These are phyloP conservation scores for Saccharomyces eubayanus DNA, from an alignment of 805 yeast species.

Conservation along the genomic window DNA sequence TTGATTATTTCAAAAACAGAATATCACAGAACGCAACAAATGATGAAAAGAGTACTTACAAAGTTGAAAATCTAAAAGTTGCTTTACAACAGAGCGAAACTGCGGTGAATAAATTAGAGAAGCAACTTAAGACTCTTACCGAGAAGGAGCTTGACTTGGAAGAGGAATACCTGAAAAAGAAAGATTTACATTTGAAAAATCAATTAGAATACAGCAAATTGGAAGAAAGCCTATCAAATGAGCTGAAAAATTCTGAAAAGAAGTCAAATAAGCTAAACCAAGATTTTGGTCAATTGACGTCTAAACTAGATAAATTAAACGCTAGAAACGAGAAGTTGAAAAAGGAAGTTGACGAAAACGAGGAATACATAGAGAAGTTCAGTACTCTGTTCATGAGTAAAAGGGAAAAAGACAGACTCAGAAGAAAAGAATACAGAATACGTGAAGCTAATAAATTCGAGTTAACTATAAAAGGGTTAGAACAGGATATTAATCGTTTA, in stretches of 20 bases:
- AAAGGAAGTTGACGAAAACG: constrained; percentile 20
- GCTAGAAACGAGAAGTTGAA: constrained; percentile 19
- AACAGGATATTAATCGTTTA: constrained; percentile 28
- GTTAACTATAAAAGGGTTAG: constrained; percentile 26
- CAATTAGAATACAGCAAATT: constrained; percentile 27
- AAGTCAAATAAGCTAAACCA: constrained; percentile 14
- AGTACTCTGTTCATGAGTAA: constrained; percentile 16
- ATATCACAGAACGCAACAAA: constrained; percentile 41
- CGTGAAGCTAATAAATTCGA: constrained; percentile 25
- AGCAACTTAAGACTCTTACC: constrained; percentile 9
- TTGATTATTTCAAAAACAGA: constrained; percentile 43
- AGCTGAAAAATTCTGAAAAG: constrained; percentile 6
- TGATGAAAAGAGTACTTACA: constrained; percentile 49
- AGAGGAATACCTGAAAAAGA: constrained; percentile 30
- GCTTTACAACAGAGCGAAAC: constrained; percentile 33
- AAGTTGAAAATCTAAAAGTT: constrained; percentile 43
- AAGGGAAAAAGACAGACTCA: constrained; percentile 17
- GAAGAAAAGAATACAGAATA: constrained; percentile 19
- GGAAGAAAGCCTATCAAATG: constrained; percentile 15
- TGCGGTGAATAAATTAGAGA: constrained; percentile 19
- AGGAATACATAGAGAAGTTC: constrained; percentile 18
- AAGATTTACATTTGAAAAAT: constrained; percentile 30
- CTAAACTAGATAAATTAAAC: constrained; percentile 18
- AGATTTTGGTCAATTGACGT: constrained; percentile 16
- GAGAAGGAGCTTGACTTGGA: constrained; percentile 26